These are phyloP conservation scores for Otatea glauca DNA, from an alignment of 176 grass and related monocot genomes.

Conservation along the genomic window DNA sequence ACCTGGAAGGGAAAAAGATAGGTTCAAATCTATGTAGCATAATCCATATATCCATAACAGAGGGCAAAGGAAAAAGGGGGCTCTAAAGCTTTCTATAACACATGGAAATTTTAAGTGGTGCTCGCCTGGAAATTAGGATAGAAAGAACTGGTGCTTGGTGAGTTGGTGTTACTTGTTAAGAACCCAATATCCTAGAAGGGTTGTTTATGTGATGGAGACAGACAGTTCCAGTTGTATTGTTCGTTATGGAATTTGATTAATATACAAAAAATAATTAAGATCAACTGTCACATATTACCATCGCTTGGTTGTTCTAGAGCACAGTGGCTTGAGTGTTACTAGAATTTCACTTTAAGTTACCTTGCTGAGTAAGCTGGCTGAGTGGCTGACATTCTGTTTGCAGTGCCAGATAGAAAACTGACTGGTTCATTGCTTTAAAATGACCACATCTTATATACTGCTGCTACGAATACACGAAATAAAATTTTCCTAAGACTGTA, in stretches of 20 bases:
- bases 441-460: neutral
- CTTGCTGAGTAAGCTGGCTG: neutral
- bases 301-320: neutral
- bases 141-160: neutral
- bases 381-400: constrained; percentile 12
- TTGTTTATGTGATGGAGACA: constrained; percentile 20
- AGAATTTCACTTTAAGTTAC: constrained; percentile 26
- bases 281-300: neutral
- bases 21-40: constrained; percentile 9
- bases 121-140: neutral
- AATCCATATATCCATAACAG: neutral
- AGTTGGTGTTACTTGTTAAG: neutral
- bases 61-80: neutral
- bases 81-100: neutral
- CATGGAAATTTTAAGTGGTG: neutral
- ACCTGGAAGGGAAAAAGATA: constrained; percentile 54
- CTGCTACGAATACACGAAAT: neutral
- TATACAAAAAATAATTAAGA: neutral
- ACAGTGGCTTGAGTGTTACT: neutral
- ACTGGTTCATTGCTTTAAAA: neutral
- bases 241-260: neutral
- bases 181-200: neutral
- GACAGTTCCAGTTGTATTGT: neutral
- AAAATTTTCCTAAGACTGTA: neutral
- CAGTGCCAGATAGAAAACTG: neutral